These are phyloP conservation scores for Pythium pyrilobum DNA, from an alignment of 352 stramenopile genomes.

Conservation along the genomic window DNA sequence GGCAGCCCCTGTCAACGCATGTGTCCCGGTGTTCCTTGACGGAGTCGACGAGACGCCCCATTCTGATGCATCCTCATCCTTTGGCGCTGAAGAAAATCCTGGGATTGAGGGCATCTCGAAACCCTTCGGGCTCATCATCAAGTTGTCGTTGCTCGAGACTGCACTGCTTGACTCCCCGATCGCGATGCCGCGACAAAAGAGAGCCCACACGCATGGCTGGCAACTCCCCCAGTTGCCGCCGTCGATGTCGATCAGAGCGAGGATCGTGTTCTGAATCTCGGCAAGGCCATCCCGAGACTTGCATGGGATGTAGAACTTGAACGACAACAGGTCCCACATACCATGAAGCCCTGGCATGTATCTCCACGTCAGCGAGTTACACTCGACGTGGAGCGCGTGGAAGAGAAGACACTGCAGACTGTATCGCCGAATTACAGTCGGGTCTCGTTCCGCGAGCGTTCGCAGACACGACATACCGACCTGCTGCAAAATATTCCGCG, in stretches of 20 bases:
- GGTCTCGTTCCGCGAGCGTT: slow-evolving; percentile 73
- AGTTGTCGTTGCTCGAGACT: slow-evolving; percentile 21
- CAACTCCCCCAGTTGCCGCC: slow-evolving; percentile 32
- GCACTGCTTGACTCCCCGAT: slow-evolving; percentile 65
- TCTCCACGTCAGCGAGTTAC: slow-evolving; percentile 48
- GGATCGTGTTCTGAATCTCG: slow-evolving; percentile 50
- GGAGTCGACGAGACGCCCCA: not conserved
- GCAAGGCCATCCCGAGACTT: slow-evolving; percentile 31
- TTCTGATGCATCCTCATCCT: slow-evolving; percentile 5
- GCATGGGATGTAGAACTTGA: slow-evolving; percentile 21
- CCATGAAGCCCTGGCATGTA: slow-evolving; percentile 63
- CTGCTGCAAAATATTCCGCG: slow-evolving; percentile 63
- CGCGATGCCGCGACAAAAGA: slow-evolving; percentile 74
- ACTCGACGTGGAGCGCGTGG: slow-evolving; percentile 69
- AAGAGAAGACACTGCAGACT: slow-evolving; percentile 71
- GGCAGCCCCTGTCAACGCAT: slow-evolving; percentile 18
- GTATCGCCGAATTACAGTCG: slow-evolving; percentile 48
- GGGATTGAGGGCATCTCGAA: slow-evolving; percentile 3
- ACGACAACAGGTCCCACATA: slow-evolving; percentile 62
- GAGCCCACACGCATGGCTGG: slow-evolving; percentile 62
- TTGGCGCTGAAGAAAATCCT: not conserved
- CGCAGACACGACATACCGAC: slow-evolving; percentile 70
- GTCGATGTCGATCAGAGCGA: slow-evolving; percentile 69
- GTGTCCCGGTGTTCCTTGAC: slow-evolving; percentile 19
- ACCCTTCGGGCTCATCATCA: slow-evolving; percentile 77